Base-by-base conservation (phyloP, 2,329 filamentous ascomycete genomes). In the Colletotrichum sojae region DNA sequence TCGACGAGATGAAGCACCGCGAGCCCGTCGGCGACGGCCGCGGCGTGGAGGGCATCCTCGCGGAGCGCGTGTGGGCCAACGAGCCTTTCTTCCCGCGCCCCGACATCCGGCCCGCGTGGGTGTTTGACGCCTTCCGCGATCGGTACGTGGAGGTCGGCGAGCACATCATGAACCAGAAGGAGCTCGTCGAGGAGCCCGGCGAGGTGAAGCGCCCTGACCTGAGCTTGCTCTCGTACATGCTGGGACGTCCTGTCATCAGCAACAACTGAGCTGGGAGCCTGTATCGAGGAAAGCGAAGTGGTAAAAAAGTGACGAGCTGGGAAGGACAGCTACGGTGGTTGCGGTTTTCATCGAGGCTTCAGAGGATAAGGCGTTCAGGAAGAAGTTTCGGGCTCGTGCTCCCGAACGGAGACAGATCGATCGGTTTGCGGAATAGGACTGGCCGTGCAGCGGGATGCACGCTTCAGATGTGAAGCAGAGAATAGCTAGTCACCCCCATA, bases 61-160 rank as follows among this genome's bases (percentile, higher is more conserved):
- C 43, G 9, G 45, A 10, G 13, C 36, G 25, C 5, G 49, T 67
- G 49, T 61, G 54, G 64, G 45, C 39, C 27, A 63, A 57, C 53
- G 53, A 63, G 59, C 59, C 49, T 10, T 63, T 52, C 59, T 67
- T 57, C 20, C 64, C 64, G 25, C 64, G 64, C 2, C 64, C 64
- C 39, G 59, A 43, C 45, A 45, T 67, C 18, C 59, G 51, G n/a
- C 13, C 52, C 3, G 20, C 10, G n/a, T 49, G 46, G n/a, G 45
- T 64, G 2, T 65, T 65, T 18, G 55, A 65, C 36, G 62, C 31
- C 18, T 65, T 59, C 15, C 52, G 54, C 54, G 55, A 36, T 16
- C 54, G 36, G 4, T 65, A 65, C 48, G 2, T 53, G 13, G 16
- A 60, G 22, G 55, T 31, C 22, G 48, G 62, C 15, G 62, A 59